Conservation (phyloP, 768 basidiomycete genomes). For the Solioccasus polychromus region DNA sequence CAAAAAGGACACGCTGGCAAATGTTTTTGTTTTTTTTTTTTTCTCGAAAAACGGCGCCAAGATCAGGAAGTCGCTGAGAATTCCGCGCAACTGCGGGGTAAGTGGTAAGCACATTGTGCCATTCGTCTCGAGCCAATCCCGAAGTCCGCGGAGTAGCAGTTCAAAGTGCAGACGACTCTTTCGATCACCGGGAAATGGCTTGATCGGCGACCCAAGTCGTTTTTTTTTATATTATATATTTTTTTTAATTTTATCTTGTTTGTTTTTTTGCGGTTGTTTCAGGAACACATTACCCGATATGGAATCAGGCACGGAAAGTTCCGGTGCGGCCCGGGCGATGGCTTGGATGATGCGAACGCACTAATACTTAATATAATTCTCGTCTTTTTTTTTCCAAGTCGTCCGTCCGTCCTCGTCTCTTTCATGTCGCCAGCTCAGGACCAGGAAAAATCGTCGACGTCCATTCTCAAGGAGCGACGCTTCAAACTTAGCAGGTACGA, state of each 20-base stretch:
- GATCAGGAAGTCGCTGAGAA: too few species aligned
- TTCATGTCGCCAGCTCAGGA: conserved; percentile 33
- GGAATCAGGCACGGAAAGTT: conserved; percentile 16
- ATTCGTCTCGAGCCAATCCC: too few species aligned
- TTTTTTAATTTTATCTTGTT: too few species aligned
- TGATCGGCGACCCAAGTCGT: too few species aligned
- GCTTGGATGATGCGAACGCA: conserved; percentile 3
- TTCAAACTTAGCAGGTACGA: conserved; percentile 87
- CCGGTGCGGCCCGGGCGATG: conserved; percentile 29
- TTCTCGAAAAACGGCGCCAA: too few species aligned
- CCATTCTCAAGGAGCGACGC: conserved; percentile 72
- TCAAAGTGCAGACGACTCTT: too few species aligned
- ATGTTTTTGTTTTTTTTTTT: too few species aligned
- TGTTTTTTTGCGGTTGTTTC: conserved; percentile 22
- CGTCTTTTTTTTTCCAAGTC: conserved; percentile 4
- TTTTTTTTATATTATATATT: too few species aligned
- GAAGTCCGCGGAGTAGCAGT: too few species aligned
- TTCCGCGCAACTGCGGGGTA: conserved; percentile 15
- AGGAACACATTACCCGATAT: conserved; percentile 32
- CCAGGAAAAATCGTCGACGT: conserved; percentile 45
- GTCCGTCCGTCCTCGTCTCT: not conserved
- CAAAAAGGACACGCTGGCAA: too few species aligned
- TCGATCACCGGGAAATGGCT: too few species aligned
- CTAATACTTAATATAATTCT: conserved; percentile 19
- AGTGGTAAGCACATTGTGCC: conserved; percentile 24